A percentile compares a stretch with the other conserved stretches of the same genome.
Evolutionary conservation across 257 asterid genomes (phyloP).

Genomic region (Verbena officinalis): DNA sequence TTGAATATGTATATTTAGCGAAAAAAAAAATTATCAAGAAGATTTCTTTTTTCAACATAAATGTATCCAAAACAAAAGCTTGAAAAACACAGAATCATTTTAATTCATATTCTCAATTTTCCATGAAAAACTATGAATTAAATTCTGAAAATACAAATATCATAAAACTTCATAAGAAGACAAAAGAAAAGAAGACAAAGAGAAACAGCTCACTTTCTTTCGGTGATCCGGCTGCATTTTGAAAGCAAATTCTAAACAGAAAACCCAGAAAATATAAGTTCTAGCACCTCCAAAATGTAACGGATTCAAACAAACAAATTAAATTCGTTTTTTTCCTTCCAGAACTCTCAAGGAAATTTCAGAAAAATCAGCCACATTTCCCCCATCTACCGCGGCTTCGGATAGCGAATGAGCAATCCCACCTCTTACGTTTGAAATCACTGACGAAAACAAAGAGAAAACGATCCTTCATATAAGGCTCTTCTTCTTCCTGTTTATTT

Average conservation of each 20-base stretch:
- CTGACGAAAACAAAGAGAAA: slow-evolving; percentile 34
- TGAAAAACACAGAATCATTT: not conserved
- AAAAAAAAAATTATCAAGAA: not conserved
- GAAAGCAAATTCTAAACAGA: slow-evolving; percentile 17
- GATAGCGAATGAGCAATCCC: slow-evolving; percentile 59
- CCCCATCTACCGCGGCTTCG: slow-evolving; percentile 77
- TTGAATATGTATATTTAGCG: not conserved
- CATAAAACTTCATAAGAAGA: not conserved
- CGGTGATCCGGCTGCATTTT: slow-evolving; percentile 83
- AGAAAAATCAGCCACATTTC: slow-evolving; percentile 69
- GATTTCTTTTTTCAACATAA: not conserved
- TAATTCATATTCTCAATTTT: not conserved
- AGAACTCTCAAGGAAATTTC: slow-evolving; percentile 13
- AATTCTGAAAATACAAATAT: not conserved
- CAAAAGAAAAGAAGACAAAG: not conserved
- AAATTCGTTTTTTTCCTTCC: too few species aligned
- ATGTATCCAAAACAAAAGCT: too few species aligned
- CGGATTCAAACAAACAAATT: slow-evolving; percentile 19
- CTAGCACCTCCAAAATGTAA: slow-evolving; percentile 15
- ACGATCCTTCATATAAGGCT: slow-evolving; percentile 64
- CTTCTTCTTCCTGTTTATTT: slow-evolving; percentile 29
- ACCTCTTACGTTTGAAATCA: slow-evolving; percentile 52
- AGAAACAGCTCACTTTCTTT: slow-evolving; percentile 65
- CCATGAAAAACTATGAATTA: not conserved
- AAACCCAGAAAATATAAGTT: slow-evolving; percentile 14